These are phyloP conservation scores for Canna indica DNA, from an alignment of 176 grass and related monocot species.

Conservation along the genomic window DNA sequence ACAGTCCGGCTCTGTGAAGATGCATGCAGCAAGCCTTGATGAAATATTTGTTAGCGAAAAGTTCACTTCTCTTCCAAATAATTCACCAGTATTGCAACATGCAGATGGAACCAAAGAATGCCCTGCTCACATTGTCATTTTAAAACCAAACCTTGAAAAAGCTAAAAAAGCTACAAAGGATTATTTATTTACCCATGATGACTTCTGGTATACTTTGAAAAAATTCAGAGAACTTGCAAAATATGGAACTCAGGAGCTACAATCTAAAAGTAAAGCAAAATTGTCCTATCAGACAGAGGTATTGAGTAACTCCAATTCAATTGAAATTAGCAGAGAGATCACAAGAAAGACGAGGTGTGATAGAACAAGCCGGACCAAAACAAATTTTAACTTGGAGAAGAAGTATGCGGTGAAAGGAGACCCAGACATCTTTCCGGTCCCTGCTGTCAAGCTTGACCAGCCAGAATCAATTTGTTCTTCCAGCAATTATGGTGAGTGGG, in stretches of 20 bases:
- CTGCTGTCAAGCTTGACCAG: neutral
- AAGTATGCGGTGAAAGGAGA: too few species aligned
- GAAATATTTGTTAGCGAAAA: slow-evolving; percentile 17
- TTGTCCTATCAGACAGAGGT: slow-evolving; percentile 8
- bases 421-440: slow-evolving; percentile 1
- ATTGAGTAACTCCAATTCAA: slow-evolving; percentile 7
- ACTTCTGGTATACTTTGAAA: slow-evolving; percentile 10
- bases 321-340: slow-evolving; percentile 17
- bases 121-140: slow-evolving; percentile 43
- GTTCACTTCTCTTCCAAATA: slow-evolving; percentile 6
- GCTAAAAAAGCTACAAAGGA: slow-evolving; percentile 9
- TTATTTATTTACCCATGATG: slow-evolving; percentile 26
- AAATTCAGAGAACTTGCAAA: neutral
- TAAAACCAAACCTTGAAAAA: slow-evolving; percentile 49
- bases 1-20: neutral
- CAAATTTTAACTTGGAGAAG: slow-evolving; percentile 4
- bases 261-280: slow-evolving; percentile 11
- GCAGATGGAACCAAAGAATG: slow-evolving; percentile 8
- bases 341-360: slow-evolving; percentile 18
- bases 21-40: slow-evolving; percentile 3
- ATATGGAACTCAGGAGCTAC: neutral
- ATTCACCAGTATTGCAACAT: slow-evolving; percentile 6
- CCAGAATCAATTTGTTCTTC: neutral
- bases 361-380: slow-evolving; percentile 28
- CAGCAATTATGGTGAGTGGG: slow-evolving; percentile 12